phyloP scores from a whole-genome alignment of 2,329 filamentous ascomycete species.

The Fusarium pilosicola region DNA sequence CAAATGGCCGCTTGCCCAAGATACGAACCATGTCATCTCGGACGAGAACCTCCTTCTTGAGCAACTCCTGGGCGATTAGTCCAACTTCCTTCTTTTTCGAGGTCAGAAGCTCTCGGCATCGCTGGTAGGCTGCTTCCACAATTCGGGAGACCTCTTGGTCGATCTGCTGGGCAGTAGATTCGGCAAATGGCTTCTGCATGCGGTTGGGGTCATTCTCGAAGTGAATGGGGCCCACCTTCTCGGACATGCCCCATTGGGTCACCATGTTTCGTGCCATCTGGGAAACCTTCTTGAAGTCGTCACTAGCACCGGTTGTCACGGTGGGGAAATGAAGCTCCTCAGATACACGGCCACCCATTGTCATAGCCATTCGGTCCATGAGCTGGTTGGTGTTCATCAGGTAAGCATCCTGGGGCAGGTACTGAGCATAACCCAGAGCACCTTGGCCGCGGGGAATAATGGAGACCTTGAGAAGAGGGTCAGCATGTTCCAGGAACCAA shows the following conservation, averaged over 20 bases:
- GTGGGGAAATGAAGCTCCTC: conserved; percentile 98
- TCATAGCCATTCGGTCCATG: conserved; percentile 99
- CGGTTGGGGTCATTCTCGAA: conserved; percentile 86
- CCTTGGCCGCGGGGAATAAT: conserved; percentile 97
- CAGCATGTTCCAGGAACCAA: conserved; percentile 97
- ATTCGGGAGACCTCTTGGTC: conserved; percentile 92
- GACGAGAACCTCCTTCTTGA: conserved; percentile 89
- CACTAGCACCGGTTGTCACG: conserved; percentile 92
- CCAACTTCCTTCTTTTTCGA: conserved; percentile 91
- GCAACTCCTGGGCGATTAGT: conserved; percentile 89
- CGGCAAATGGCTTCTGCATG: conserved; percentile 94
- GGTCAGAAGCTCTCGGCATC: conserved; percentile 83
- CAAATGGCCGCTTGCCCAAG: conserved; percentile 84
- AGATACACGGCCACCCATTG: conserved; percentile 90
- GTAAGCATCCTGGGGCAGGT: conserved; percentile 93
- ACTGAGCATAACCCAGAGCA: conserved; percentile 94
- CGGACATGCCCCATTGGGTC: conserved; percentile 98
- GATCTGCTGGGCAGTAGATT: conserved; percentile 91
- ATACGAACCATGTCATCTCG: conserved; percentile 93
- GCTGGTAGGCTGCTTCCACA: conserved; percentile 90
- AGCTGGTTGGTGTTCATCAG: conserved; percentile 95
- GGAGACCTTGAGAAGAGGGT: conserved; percentile 96
- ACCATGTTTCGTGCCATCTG: conserved; percentile 97
- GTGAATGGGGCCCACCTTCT: conserved; percentile 91
- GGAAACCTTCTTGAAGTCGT: conserved; percentile 99